Conservation (phyloP, 352 stramenopile genomes). For the Globisporangium iwayamae region DNA sequence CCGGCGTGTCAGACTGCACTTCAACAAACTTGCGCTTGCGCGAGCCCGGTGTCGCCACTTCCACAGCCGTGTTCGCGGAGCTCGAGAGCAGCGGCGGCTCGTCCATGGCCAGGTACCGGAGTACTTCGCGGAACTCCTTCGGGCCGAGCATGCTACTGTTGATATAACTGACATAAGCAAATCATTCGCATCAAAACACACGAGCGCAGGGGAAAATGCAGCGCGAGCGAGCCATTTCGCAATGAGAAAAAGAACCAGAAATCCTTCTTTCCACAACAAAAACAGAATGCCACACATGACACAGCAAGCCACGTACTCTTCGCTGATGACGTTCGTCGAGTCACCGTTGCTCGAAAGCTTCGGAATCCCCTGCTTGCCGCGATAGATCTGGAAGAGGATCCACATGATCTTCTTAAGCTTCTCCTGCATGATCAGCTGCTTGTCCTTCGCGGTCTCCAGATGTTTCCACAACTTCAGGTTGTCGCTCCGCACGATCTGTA, state of each 20-base stretch:
- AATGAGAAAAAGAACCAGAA: conserved; percentile 17
- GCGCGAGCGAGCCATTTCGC: conserved; percentile 20
- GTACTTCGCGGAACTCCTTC: conserved; percentile 83
- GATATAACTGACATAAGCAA: conserved; percentile 71
- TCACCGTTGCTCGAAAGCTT: conserved; percentile 65
- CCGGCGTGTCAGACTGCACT: conserved; percentile 27
- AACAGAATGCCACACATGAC: background rate
- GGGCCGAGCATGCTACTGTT: conserved; percentile 75
- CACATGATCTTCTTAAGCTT: conserved; percentile 93
- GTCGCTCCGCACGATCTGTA: conserved; percentile 80
- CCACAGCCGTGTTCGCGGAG: conserved; percentile 38
- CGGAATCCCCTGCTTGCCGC: conserved; percentile 73
- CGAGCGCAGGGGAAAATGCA: conserved; percentile 16
- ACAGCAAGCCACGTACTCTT: conserved; percentile 66
- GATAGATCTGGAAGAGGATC: conserved; percentile 89
- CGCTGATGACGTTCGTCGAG: conserved; percentile 45
- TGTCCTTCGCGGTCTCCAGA: conserved; percentile 79
- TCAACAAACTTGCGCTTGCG: conserved; percentile 86
- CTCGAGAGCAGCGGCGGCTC: conserved; percentile 64
- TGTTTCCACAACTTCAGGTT: conserved; percentile 89
- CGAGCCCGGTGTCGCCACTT: conserved; percentile 28
- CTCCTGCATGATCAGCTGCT: conserved; percentile 87
- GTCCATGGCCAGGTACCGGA: conserved; percentile 85
- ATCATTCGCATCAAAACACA: conserved; percentile 23
- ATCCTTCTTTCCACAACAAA: conserved; percentile 13